Evolutionary conservation across 345 rosid species (phyloP), one percentile per base, ranked within the genome.

Genomic region (Linum usitatissimum): DNA sequence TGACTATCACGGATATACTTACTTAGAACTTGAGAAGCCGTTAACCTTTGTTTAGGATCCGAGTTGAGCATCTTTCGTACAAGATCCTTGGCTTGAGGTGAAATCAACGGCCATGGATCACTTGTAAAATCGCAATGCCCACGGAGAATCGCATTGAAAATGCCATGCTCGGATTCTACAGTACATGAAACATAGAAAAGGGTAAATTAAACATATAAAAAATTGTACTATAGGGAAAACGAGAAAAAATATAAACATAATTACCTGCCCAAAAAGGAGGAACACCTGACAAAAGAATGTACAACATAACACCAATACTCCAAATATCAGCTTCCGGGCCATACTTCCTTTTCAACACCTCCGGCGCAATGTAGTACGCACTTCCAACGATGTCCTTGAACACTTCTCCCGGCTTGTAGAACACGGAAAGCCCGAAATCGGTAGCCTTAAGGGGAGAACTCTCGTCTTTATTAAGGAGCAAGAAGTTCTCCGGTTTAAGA

Each of bases 221-320:
- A n/a, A n/a, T n/a, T n/a, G n/a, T n/a, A n/a, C n/a, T n/a, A n/a
- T n/a, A n/a, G n/a, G n/a, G n/a, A n/a, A n/a, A n/a, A n/a, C n/a
- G n/a, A n/a, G n/a, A n/a, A n/a, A n/a, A n/a, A n/a, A n/a, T n/a
- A n/a, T n/a, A 57, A 34, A 18, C 3, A 55, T 9, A 48, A 40
- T 70, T 76, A 84, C 98, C 98, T 30, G 92, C 96, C 98, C 98
- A 91, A 39, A 91, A 91, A 34, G 96, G 96, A 63, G 98, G 98
- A 79, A 82, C 83, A 69, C 98, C 98, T 21, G 74, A 74, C 15
- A 91, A 78, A 75, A 91, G 96, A 77, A 91, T 91, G 69, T 84
- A 91, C 57, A 91, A 75, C 95, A 91, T 91, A 20, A 83, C 86
- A 3, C 96, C 90, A 10, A 82, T 68, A 55, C 90, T 85, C 92